Evolutionary conservation across 140 eudicot genomes (phyloP), one percentile per base, ranked within the genome.

Genomic region (Cichorium intybus): DNA sequence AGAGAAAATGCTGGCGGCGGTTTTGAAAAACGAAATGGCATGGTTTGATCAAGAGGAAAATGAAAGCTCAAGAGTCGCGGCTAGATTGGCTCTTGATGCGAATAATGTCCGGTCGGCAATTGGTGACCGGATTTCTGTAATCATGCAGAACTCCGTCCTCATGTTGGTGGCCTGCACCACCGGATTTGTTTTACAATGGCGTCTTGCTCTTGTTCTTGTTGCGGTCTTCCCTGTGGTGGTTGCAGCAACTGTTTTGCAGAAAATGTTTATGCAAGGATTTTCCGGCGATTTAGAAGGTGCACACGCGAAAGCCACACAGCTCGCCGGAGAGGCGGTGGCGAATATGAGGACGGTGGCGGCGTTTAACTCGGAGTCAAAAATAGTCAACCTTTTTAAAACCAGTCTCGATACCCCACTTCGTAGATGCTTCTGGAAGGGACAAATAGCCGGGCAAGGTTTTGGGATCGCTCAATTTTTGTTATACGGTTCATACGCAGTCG

Each of bases 31-130:
- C n/a, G 97, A 90, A 65, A 81, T 86, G 87, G 97, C 93, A 5
- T 90, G 97, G 97, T 90, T 90, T 24, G 95, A 90, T 72, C 87
- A 79, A 56, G 97, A 90, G 24, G 97, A 86, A 71, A 90, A 90
- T 22, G 97, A 86, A 71, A 90, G 97, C 74, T 87, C 97, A 4
- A 72, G 93, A 18, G 75, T 90, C 1, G 87, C 97, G 3, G 95
- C 89, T 0, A 77, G 97, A 76, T 55, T 90, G 65, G 77, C 92
- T 33, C 76, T 86, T 1, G 97, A 90, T 53, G 95, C 97, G 14
- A 90, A 86, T 54, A 86, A 86, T 71, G 92, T 90, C 11, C 63
- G 97, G 64, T 86, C 97, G 0, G 97, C 97, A 2, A 86, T 86
- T 41, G 97, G 97, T 9, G 97, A 86, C 56, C 58, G 95, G 35